Conservation (phyloP, 176 grass and related monocot species). For the Typha latifolia region DNA sequence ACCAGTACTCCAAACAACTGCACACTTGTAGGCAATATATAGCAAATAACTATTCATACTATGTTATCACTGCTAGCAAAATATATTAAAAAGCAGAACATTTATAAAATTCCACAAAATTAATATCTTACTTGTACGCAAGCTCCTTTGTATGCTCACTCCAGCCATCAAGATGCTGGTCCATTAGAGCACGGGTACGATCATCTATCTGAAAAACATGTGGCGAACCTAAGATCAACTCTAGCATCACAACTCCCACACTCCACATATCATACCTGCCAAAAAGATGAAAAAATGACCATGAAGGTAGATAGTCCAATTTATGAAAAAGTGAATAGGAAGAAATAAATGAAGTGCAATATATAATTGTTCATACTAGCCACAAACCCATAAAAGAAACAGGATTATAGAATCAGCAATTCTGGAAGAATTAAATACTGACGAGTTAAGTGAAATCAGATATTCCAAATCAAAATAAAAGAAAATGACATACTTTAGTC, state of each 20-base stretch:
- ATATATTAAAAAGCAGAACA: not conserved
- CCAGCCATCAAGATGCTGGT: constrained; percentile 83
- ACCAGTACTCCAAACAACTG: not conserved
- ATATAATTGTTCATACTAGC: too few species aligned
- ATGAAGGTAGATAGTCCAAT: not conserved
- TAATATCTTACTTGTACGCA: constrained; percentile 75
- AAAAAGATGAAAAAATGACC: constrained; percentile 6
- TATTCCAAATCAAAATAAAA: constrained; percentile 10
- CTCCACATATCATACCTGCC: constrained; percentile 97
- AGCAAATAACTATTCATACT: not conserved
- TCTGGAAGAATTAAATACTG: not conserved
- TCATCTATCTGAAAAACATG: constrained; percentile 90
- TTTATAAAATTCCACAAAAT: not conserved
- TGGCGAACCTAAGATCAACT: constrained; percentile 88
- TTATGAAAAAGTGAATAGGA: too few species aligned
- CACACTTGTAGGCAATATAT: not conserved
- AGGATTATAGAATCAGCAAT: not conserved
- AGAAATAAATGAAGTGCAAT: too few species aligned
- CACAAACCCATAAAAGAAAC: too few species aligned
- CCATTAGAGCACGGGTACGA: constrained; percentile 60
- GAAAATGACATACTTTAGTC: constrained; percentile 57
- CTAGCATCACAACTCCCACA: constrained; percentile 94
- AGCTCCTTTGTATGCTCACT: constrained; percentile 86
- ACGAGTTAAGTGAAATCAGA: not conserved
- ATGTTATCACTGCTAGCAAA: not conserved